A percentile compares a stretch with the other conserved stretches of the same genome.
Conservation (phyloP, 768 basidiomycete genomes). For the Cantharellus anzutake region DNA sequence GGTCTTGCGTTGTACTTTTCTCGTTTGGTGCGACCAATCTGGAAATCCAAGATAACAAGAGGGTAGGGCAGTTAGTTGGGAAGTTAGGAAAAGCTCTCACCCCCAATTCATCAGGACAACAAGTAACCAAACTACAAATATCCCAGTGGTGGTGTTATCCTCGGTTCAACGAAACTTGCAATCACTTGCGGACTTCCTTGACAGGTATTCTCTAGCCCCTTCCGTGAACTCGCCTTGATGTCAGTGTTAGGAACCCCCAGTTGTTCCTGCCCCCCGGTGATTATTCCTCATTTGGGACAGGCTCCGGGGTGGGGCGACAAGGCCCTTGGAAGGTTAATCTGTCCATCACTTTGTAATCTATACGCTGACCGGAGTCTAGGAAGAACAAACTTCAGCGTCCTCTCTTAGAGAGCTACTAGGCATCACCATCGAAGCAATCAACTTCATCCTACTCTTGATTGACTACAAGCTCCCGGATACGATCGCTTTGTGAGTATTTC, state of each 20-base stretch:
- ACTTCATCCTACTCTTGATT: slow-evolving; percentile 77
- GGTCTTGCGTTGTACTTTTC: slow-evolving; percentile 77
- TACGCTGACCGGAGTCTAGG: slow-evolving; percentile 24
- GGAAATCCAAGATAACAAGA: slow-evolving; percentile 64
- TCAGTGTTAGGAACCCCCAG: slow-evolving; percentile 50
- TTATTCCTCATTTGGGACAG: slow-evolving; percentile 27
- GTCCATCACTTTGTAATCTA: background rate
- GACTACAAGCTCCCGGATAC: slow-evolving; percentile 83
- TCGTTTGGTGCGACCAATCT: slow-evolving; percentile 67
- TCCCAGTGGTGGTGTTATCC: slow-evolving; percentile 42
- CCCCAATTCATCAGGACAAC: background rate
- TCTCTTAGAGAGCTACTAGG: slow-evolving; percentile 55
- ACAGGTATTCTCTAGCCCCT: slow-evolving; percentile 4
- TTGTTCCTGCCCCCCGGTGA: slow-evolving; percentile 70
- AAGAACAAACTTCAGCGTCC: slow-evolving; percentile 66
- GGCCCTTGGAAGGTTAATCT: slow-evolving; percentile 68
- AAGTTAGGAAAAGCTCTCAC: too few species aligned
- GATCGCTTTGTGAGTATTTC: slow-evolving; percentile 44
- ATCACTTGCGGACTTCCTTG: slow-evolving; percentile 46
- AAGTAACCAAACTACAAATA: slow-evolving; percentile 32
- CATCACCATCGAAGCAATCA: slow-evolving; percentile 83
- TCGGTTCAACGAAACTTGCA: slow-evolving; percentile 65
- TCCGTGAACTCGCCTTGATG: background rate
- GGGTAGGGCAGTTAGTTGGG: slow-evolving; percentile 25
- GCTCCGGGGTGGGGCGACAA: slow-evolving; percentile 28